These are phyloP conservation scores for Lolium rigidum DNA, from an alignment of 176 grass and related monocot species.

Conservation along the genomic window DNA sequence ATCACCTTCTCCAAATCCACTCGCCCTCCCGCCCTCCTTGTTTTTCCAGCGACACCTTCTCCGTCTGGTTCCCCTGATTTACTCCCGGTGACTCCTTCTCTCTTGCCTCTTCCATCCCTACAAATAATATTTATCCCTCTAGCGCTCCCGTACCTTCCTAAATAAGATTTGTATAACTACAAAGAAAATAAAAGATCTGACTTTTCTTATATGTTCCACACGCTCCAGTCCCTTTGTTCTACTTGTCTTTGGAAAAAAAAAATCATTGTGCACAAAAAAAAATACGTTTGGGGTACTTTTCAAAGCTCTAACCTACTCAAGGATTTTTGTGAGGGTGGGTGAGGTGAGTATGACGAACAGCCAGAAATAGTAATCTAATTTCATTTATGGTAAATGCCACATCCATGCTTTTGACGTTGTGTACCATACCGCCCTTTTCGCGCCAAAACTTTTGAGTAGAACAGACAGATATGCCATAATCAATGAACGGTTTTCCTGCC, in stretches of 20 bases:
- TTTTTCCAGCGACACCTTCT: not conserved
- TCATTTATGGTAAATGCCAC: not conserved
- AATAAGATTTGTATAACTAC: not conserved
- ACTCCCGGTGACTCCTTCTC: not conserved
- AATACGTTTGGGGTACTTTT: no score
- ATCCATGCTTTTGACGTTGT: not conserved
- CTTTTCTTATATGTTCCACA: not conserved
- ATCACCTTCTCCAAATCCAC: not conserved
- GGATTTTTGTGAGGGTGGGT: no score
- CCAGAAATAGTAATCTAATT: not conserved
- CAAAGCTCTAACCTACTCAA: no score
- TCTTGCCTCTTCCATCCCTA: not conserved
- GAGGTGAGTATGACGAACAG: no score
- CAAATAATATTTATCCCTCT: not conserved
- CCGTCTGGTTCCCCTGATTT: not conserved
- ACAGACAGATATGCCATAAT: not conserved
- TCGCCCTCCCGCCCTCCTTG: not conserved
- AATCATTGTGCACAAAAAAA: not conserved
- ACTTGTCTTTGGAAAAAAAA: not conserved
- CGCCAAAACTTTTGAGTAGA: not conserved
- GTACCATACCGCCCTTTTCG: not conserved
- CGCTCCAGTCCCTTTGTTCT: not conserved
- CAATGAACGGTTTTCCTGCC: not conserved
- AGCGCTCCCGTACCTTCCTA: not conserved
- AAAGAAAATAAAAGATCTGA: not conserved